Base-by-base conservation (phyloP, 805 yeast genomes). In the Candida pseudofarinosa region DNA sequence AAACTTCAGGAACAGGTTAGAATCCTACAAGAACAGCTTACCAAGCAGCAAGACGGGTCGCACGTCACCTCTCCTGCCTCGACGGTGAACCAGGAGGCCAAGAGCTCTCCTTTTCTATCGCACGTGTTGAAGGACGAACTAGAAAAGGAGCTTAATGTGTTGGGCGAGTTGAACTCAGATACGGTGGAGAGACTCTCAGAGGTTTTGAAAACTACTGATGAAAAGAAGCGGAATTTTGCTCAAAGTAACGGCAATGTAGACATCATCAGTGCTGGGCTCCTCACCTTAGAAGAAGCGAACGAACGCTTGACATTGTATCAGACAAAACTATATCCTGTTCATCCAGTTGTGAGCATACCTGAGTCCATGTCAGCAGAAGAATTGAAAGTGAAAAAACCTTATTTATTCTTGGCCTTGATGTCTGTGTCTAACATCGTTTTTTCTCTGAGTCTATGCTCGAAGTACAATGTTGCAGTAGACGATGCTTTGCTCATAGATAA, bases 351-450 rank as follows among this genome's bases (percentile, higher is more conserved):
- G n/a, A 71, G 66, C 28, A 58, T 86, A 2, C 77, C 80, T 0
- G 59, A 58, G 0, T 63, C 67, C 13, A 48, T 69, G 18, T 56
- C 76, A 0, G 69, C 76, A 4, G 79, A 74, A 6, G 67, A 66
- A 13, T 53, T 88, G 40, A 67, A 81, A 37, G 55, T 58, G 12
- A 61, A 71, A 1, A 71, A 72, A 35, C 95, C 95, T 2, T 70
- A 77, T 17, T 59, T 88, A 36, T 79, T 88, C 50, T 73, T 81
- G 32, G 71, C 85, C 0, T 65, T 88, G 13, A 76, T 88, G 74
- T 74, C 87, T 2, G 70, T 80, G 10, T 67, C 85, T 0, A 77
- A 84, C 1, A 58, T 74, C 19, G 62, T 73, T 8, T 62, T 71
- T 48, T 56, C 58, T 4, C 6, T 10, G 6, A 23, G 28, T 10